Evolutionary conservation across 352 stramenopile species (phyloP).

Genomic region (Globisporangium apiculatum): DNA sequence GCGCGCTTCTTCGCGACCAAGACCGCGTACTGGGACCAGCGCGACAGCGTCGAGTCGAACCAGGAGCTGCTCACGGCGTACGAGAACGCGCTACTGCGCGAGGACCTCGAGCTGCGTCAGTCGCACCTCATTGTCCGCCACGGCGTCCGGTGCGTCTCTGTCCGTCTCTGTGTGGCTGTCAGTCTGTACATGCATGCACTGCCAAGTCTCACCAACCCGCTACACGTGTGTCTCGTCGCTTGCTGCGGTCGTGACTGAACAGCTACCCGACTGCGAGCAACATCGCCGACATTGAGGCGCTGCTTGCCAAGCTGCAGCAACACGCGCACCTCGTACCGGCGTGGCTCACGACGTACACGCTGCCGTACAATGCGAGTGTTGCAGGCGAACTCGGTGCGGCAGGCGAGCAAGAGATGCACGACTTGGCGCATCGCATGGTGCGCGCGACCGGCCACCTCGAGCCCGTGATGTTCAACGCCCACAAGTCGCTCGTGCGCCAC

Average conservation of each 20-base stretch:
- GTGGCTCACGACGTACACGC: constrained; percentile 56
- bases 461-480: constrained; percentile 21
- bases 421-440: constrained; percentile 23
- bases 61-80: constrained; percentile 19
- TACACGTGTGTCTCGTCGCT: background rate
- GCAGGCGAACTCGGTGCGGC: constrained; percentile 29
- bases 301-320: constrained; percentile 34
- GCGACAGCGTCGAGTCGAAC: constrained; percentile 14
- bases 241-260: background rate
- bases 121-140: constrained; percentile 57
- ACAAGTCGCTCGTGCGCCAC: constrained; percentile 42
- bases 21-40: constrained; percentile 53
- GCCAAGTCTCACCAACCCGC: too few species aligned
- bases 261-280: constrained; percentile 50
- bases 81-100: constrained; percentile 17
- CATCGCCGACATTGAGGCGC: constrained; percentile 37
- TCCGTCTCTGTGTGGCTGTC: background rate
- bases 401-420: constrained; percentile 30
- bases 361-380: constrained; percentile 60
- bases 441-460: constrained; percentile 12
- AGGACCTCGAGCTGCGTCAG: constrained; percentile 48
- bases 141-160: constrained; percentile 35
- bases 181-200: background rate
- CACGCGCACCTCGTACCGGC: constrained; percentile 27
- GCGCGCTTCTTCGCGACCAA: constrained; percentile 43